phyloP scores from a whole-genome alignment of 768 basidiomycete genomes.

The Boletus edulis region DNA sequence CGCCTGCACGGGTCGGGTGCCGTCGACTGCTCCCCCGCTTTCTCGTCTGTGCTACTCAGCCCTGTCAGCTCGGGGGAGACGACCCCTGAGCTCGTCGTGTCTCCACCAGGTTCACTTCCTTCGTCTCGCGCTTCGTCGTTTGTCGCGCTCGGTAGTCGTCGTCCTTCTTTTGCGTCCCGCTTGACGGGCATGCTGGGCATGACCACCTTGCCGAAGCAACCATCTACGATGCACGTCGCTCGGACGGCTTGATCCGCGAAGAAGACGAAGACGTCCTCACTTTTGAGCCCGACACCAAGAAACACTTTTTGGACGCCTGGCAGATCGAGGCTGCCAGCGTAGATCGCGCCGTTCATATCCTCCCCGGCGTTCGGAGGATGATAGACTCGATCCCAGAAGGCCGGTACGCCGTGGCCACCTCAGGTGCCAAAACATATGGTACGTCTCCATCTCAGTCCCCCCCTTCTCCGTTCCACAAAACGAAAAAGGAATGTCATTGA shows the following conservation, averaged over 20 bases:
- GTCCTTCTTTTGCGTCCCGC: conserved; percentile 46
- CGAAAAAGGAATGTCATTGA: no score
- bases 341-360: conserved; percentile 64
- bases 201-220: conserved; percentile 31
- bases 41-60: conserved; percentile 8
- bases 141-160: conserved; percentile 33
- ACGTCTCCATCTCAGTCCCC: conserved; percentile 11
- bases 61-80: conserved; percentile 32
- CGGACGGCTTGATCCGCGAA: conserved; percentile 31
- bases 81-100: conserved; percentile 41
- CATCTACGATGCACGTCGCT: conserved; percentile 18
- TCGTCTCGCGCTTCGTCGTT: conserved; percentile 45
- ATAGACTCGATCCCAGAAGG: conserved; percentile 64
- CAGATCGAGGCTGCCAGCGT: conserved; percentile 53
- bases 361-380: conserved; percentile 66
- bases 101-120: conserved; percentile 38
- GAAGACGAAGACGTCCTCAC: conserved; percentile 35
- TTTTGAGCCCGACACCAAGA: conserved; percentile 27
- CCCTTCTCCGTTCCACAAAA: no score
- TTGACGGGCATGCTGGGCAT: conserved; percentile 41
- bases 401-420: conserved; percentile 72
- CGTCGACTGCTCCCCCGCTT: conserved; percentile 24
- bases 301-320: conserved; percentile 46
- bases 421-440: conserved; percentile 71
- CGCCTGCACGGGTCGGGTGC: conserved; percentile 38